Conservation (phyloP, 257 asterid genomes). For the Henckelia pumila region DNA sequence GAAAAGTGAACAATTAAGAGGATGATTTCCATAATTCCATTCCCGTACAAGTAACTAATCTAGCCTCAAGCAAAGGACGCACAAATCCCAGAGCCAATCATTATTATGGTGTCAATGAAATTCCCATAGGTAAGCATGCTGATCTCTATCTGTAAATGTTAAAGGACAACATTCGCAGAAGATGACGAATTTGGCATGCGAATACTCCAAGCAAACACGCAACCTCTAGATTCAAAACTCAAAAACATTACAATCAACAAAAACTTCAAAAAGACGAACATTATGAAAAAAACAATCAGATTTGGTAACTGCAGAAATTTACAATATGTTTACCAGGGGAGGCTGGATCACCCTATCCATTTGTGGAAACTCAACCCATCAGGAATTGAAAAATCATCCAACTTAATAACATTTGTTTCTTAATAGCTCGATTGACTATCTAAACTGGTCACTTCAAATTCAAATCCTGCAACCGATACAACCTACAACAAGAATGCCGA, state of each 20-base stretch:
- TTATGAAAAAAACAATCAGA: not conserved
- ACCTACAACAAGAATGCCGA: conserved; percentile 18
- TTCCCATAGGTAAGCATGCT: not conserved
- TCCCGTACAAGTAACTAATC: not conserved
- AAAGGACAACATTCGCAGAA: not conserved
- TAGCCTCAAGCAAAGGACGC: not conserved
- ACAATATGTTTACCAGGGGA: conserved; percentile 49
- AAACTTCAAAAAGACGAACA: not conserved
- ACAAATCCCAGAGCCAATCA: not conserved
- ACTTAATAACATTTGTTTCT: conserved; percentile 21
- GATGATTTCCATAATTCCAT: no score
- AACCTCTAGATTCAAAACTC: not conserved
- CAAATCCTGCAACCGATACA: conserved; percentile 19
- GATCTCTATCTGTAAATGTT: not conserved
- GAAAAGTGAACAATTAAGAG: not conserved
- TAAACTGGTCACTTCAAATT: not conserved
- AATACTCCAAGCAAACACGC: not conserved
- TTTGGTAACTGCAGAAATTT: not conserved
- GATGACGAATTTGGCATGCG: not conserved
- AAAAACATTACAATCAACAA: not conserved
- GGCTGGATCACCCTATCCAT: conserved; percentile 66
- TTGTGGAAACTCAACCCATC: conserved; percentile 25
- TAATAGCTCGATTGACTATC: conserved; percentile 7
- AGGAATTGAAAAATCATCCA: conserved; percentile 19
- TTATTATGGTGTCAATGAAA: not conserved